Percentiles rank a stretch among this genome's conserved stretches.
phyloP scores from a whole-genome alignment of 1,284 basidiomycete genomes.

The Trichosporon inkin region DNA sequence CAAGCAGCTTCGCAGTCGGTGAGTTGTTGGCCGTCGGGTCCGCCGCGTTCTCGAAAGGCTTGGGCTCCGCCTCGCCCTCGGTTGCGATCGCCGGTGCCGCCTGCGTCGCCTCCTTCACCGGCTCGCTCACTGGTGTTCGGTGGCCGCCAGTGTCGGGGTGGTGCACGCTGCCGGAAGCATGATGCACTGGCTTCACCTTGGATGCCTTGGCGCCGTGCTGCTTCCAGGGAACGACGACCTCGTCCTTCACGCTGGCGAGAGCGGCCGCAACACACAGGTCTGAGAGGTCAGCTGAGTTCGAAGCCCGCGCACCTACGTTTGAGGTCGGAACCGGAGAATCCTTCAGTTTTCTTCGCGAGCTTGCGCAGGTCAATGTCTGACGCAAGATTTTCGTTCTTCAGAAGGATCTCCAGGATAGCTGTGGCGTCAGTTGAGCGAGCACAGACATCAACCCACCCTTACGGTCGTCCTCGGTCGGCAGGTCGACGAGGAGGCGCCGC shows the following conservation, averaged over 20 bases:
- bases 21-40: slow-evolving; percentile 9
- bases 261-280: slow-evolving; percentile 86
- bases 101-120: slow-evolving; percentile 7
- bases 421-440: neutral
- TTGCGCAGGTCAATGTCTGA: slow-evolving; percentile 62
- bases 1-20: slow-evolving; percentile 18
- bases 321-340: slow-evolving; percentile 87
- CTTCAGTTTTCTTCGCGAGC: slow-evolving; percentile 70
- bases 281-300: slow-evolving; percentile 40
- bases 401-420: slow-evolving; percentile 79
- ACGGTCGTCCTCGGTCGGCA: slow-evolving; percentile 75
- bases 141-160: slow-evolving; percentile 1
- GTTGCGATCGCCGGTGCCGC: slow-evolving; percentile 1
- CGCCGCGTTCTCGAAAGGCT: neutral
- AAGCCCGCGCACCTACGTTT: slow-evolving; percentile 63
- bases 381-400: slow-evolving; percentile 69
- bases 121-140: slow-evolving; percentile 4
- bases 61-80: neutral
- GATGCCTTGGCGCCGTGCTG: slow-evolving; percentile 9
- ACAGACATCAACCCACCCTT: slow-evolving; percentile 57
- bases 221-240: slow-evolving; percentile 70
- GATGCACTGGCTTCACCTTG: slow-evolving; percentile 15
- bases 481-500: slow-evolving; percentile 73
- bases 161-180: neutral
- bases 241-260: slow-evolving; percentile 79